Evolutionary conservation across 306 rosid genomes (phyloP), one percentile per base, ranked within the genome.

Genomic region (Dicorynia guianensis): DNA sequence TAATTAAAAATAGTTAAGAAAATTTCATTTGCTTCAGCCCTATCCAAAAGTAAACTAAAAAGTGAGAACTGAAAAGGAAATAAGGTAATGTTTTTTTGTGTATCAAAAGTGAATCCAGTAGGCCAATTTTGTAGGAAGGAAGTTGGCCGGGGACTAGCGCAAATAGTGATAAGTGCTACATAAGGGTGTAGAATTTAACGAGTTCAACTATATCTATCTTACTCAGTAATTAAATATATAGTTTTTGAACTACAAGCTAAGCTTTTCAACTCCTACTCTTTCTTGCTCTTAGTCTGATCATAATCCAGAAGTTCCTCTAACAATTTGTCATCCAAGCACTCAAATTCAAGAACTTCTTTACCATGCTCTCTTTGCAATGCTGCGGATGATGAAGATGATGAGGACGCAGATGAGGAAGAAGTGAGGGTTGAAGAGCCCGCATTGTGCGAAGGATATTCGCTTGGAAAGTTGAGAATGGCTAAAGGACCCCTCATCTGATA

Each of bases 401-500:
- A 69, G 15, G 46, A 0, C 30, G 30, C 30, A 25, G 30, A 25
- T 1, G 75, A 48, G 3, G 72, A 53, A 4, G 77, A 40, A 19
- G 77, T 55, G 19, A 57, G 5, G 59, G 73, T 1, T 53, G 74
- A 11, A 67, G 64, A 54, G 3, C 18, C 49, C 25, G 20, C 74
- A 60, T 43, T 67, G 76, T 49, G 11, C 6, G 79, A 13, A 61
- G 53, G 75, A 56, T 88, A 19, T 43, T 93, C 92, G 15, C 69
- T 15, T 5, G 97, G 92, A 58, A 90, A 92, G 52, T 90, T 92
- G n/a, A 92, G 90, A 71, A 88, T 84, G 8, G 97, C 96, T 10
- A 36, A 48, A 40, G 34, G 5, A 20, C 97, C 97, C 79, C 93
- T 88, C 93, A 88, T 89, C 3, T 81, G 47, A 69, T 81, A 86